Percentiles rank a stretch among this genome's conserved stretches.
Conservation (phyloP, 495 filamentous ascomycete genomes). For the Platismatia glauca region DNA sequence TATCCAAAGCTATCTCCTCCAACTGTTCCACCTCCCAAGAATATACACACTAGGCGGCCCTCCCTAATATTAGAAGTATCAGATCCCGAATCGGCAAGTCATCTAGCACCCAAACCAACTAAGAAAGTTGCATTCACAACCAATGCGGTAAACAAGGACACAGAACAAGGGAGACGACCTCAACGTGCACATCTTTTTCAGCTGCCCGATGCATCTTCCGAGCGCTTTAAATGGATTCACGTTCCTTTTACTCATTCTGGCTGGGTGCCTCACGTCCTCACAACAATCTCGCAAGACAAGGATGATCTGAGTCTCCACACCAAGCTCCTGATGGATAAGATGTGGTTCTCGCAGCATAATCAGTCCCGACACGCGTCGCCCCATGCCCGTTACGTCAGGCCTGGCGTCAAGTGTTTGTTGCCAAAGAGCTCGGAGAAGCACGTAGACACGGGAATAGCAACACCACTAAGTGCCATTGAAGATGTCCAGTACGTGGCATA, state of each 20-base stretch:
- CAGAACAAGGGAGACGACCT: conserved; percentile 25
- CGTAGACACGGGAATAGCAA: conserved; percentile 27
- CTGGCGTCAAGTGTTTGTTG: conserved; percentile 32
- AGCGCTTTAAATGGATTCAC: conserved; percentile 58
- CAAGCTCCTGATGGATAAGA: conserved; percentile 40
- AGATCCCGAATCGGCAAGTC: background rate
- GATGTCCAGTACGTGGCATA: conserved; percentile 35
- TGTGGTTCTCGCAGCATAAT: conserved; percentile 40
- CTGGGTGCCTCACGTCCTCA: conserved; percentile 50
- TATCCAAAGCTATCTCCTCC: conserved; percentile 3
- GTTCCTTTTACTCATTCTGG: conserved; percentile 56
- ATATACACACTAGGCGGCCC: conserved; percentile 10
- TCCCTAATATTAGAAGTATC: conserved; percentile 19
- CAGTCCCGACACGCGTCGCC: conserved; percentile 40
- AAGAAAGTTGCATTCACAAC: conserved; percentile 7
- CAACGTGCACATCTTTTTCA: conserved; percentile 32
- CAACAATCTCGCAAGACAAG: conserved; percentile 30
- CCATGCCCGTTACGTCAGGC: conserved; percentile 38
- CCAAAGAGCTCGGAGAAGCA: conserved; percentile 13
- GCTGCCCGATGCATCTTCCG: conserved; percentile 33
- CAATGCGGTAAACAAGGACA: conserved; percentile 27
- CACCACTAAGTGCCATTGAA: conserved; percentile 18
- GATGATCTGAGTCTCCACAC: conserved; percentile 39
- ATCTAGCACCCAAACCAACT: background rate
- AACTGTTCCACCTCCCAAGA: background rate